phyloP scores from a whole-genome alignment of 352 stramenopile species.

The Phytophthora pluvialis region DNA sequence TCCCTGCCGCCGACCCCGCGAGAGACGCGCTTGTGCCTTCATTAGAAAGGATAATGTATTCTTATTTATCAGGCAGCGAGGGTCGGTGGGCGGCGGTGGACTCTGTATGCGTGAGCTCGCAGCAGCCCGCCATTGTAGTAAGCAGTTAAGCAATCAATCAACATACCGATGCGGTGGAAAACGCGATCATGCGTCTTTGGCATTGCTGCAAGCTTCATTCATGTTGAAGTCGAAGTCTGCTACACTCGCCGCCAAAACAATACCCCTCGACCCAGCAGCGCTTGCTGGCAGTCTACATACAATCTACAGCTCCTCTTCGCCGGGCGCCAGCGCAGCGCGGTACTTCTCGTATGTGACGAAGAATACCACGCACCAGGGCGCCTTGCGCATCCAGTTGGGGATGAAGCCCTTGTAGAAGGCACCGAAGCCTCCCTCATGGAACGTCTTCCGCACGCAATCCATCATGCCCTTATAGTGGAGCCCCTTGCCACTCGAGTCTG shows the following conservation, averaged over 20 bases:
- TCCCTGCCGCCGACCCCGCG: background rate
- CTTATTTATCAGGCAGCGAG: slow-evolving; percentile 44
- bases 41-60: slow-evolving; percentile 43
- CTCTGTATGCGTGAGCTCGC: slow-evolving; percentile 7
- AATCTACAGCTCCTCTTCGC: slow-evolving; percentile 35
- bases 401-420: slow-evolving; percentile 90
- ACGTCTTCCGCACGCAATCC: slow-evolving; percentile 75
- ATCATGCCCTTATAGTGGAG: slow-evolving; percentile 73
- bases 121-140: slow-evolving; percentile 3
- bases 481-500: slow-evolving; percentile 55
- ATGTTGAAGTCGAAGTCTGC: slow-evolving; percentile 3
- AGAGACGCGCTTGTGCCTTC: slow-evolving; percentile 23
- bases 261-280: slow-evolving; percentile 30
- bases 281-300: slow-evolving; percentile 29
- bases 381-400: slow-evolving; percentile 90
- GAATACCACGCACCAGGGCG: slow-evolving; percentile 87
- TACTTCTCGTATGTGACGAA: slow-evolving; percentile 90
- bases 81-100: background rate
- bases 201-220: slow-evolving; percentile 7
- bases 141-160: slow-evolving; percentile 13
- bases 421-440: slow-evolving; percentile 61
- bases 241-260: background rate
- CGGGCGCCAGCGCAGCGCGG: slow-evolving; percentile 44
- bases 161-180: slow-evolving; percentile 9
- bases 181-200: background rate